Percentiles rank a stretch among this genome's conserved stretches.
These are phyloP conservation scores for Elsinoe fawcettii DNA, from an alignment of 2,329 filamentous ascomycete genomes.

Conservation along the genomic window DNA sequence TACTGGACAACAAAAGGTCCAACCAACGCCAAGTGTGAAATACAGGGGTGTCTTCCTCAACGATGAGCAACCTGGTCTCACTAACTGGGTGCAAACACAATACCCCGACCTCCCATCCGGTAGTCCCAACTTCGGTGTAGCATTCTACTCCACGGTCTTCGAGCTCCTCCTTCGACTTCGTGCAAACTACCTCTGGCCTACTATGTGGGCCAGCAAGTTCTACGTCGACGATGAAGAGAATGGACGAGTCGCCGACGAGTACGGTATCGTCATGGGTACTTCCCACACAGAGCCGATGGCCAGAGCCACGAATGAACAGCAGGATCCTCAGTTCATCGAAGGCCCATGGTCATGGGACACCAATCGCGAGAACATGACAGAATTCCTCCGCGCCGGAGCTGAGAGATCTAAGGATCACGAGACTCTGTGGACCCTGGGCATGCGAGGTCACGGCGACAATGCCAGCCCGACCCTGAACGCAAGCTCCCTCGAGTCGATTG, in stretches of 20 bases:
- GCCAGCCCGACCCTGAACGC: constrained; percentile 52
- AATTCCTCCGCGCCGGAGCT: constrained; percentile 62
- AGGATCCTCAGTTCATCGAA: constrained; percentile 34
- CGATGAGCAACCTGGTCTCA: constrained; percentile 60
- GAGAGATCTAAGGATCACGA: constrained; percentile 58
- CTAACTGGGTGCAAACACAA: constrained; percentile 56
- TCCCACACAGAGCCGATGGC: constrained; percentile 68
- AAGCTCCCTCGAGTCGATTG: constrained; percentile 51
- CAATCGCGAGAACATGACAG: constrained; percentile 60
- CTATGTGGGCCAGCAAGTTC: constrained; percentile 64
- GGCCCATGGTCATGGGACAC: constrained; percentile 63
- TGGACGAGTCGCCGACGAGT: constrained; percentile 64
- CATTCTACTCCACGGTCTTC: constrained; percentile 62
- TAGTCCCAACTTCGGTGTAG: constrained; percentile 40
- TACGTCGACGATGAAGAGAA: constrained; percentile 62
- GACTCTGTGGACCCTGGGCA: constrained; percentile 57
- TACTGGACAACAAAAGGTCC: constrained; percentile 46
- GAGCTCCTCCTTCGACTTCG: constrained; percentile 62
- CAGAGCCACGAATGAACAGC: constrained; percentile 48
- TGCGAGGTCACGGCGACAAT: constrained; percentile 63
- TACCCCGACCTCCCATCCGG: constrained; percentile 33
- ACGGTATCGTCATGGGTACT: constrained; percentile 63
- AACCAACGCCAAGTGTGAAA: constrained; percentile 55
- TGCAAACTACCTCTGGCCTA: constrained; percentile 70
- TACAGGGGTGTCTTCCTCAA: constrained; percentile 66